Conservation (phyloP, 371 early-diverging fungal species). For the Lichtheimia hyalospora region DNA sequence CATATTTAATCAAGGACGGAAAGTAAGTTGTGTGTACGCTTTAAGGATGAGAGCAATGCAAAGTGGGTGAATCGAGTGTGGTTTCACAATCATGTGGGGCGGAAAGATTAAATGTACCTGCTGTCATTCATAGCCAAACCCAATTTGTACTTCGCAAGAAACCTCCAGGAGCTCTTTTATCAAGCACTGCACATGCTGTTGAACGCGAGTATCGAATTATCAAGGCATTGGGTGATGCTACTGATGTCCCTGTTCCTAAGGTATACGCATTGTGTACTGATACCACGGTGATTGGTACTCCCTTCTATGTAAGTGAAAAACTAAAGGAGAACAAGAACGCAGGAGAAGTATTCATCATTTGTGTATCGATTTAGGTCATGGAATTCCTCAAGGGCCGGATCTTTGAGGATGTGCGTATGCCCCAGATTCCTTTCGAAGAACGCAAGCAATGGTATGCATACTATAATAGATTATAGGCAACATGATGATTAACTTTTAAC, state of each 20-base stretch:
- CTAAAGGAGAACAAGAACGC: not conserved
- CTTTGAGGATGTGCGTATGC: constrained; percentile 66
- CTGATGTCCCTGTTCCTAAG: constrained; percentile 87
- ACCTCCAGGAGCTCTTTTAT: constrained; percentile 84
- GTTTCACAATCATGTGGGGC: too few species aligned
- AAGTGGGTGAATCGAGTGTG: too few species aligned
- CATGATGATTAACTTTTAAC: not conserved
- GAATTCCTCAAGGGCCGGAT: constrained; percentile 90
- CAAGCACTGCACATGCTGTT: constrained; percentile 88
- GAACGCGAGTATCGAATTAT: constrained; percentile 89
- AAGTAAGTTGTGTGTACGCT: constrained; percentile 44
- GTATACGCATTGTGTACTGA: constrained; percentile 87
- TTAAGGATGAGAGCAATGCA: too few species aligned
- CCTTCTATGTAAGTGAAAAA: constrained; percentile 73
- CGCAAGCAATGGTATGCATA: constrained; percentile 51
- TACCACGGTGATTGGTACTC: constrained; percentile 75
- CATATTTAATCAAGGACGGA: constrained; percentile 73
- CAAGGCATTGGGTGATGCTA: constrained; percentile 66
- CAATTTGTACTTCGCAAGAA: constrained; percentile 89
- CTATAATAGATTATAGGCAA: not conserved
- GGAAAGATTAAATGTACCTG: constrained; percentile 1
- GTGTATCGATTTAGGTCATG: constrained; percentile 63
- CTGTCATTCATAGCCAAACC: constrained; percentile 31
- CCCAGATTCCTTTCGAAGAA: constrained; percentile 54
- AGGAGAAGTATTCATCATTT: not conserved